These are phyloP conservation scores for Diaporthe ampelina DNA, from an alignment of 2,329 filamentous ascomycete species.

Conservation along the genomic window DNA sequence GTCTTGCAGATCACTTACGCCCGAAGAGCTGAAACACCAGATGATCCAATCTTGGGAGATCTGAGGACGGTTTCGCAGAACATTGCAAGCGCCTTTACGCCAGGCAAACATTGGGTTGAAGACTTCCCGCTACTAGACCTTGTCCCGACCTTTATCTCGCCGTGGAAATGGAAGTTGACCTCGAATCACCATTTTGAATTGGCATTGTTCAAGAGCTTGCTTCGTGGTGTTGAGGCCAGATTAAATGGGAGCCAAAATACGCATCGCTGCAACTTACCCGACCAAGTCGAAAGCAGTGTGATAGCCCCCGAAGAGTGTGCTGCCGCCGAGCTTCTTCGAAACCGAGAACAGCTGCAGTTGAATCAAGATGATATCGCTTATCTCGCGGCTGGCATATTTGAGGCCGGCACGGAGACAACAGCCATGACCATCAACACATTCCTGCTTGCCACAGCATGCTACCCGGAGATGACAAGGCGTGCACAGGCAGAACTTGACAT, in stretches of 20 bases:
- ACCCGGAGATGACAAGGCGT: not conserved
- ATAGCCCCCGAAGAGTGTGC: slow-evolving; percentile 32
- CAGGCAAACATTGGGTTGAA: slow-evolving; percentile 36
- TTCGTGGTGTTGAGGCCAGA: slow-evolving; percentile 15
- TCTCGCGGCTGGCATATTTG: slow-evolving; percentile 39
- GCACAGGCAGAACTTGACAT: slow-evolving; percentile 36
- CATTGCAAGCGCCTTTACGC: slow-evolving; percentile 37
- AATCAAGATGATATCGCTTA: slow-evolving; percentile 33
- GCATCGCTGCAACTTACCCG: not conserved
- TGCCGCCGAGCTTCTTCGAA: slow-evolving; percentile 34
- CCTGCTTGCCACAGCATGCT: slow-evolving; percentile 36
- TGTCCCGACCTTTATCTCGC: slow-evolving; percentile 20
- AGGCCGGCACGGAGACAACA: slow-evolving; percentile 40
- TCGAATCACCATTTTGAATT: slow-evolving; percentile 36
- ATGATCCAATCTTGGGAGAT: slow-evolving; percentile 25
- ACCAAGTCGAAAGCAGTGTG: not conserved
- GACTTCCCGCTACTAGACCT: slow-evolving; percentile 33
- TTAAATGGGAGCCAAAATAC: not conserved
- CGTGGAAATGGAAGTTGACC: slow-evolving; percentile 37
- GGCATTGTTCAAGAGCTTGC: slow-evolving; percentile 25
- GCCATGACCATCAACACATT: slow-evolving; percentile 41
- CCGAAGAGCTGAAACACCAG: slow-evolving; percentile 31
- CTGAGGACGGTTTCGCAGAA: slow-evolving; percentile 29
- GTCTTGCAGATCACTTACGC: slow-evolving; percentile 40
- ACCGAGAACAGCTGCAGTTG: not conserved